These are phyloP conservation scores for Helotiales sp. DNA, from an alignment of 2,329 filamentous ascomycete species.

Conservation along the genomic window DNA sequence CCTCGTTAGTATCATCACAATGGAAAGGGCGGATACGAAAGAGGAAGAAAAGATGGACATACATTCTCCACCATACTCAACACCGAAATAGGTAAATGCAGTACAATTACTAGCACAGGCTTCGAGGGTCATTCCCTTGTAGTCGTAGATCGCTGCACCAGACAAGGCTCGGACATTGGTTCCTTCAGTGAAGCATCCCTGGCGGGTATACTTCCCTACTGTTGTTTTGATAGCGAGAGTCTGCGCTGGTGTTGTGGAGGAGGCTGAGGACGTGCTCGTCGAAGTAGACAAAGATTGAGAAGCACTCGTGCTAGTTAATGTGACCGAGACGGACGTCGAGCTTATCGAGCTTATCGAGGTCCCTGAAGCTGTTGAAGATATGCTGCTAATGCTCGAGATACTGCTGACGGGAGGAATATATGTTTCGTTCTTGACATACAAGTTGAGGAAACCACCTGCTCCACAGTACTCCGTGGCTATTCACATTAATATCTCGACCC, in stretches of 20 bases:
- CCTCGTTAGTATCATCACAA: background rate
- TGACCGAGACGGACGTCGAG: no score
- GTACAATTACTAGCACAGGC: slow-evolving; percentile 27
- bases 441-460: slow-evolving; percentile 31
- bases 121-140: slow-evolving; percentile 32
- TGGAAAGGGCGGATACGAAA: no score
- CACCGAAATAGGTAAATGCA: slow-evolving; percentile 23
- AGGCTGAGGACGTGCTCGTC: background rate
- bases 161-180: slow-evolving; percentile 27
- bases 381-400: background rate
- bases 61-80: slow-evolving; percentile 24
- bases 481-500: no score
- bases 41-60: slow-evolving; percentile 23
- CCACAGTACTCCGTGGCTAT: slow-evolving; percentile 38
- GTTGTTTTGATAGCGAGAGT: slow-evolving; percentile 19
- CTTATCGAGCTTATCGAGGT: slow-evolving; percentile 6
- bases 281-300: background rate
- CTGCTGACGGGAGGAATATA: slow-evolving; percentile 5
- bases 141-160: slow-evolving; percentile 16
- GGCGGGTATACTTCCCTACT: slow-evolving; percentile 24
- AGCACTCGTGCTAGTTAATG: background rate
- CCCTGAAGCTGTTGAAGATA: slow-evolving; percentile 3
- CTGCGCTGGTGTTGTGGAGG: slow-evolving; percentile 16
- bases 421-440: slow-evolving; percentile 27
- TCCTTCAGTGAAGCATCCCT: slow-evolving; percentile 35